Percentiles rank a stretch among this genome's conserved stretches.
Conservation (phyloP, 768 basidiomycete genomes). For the Podaxis pistillaris region DNA sequence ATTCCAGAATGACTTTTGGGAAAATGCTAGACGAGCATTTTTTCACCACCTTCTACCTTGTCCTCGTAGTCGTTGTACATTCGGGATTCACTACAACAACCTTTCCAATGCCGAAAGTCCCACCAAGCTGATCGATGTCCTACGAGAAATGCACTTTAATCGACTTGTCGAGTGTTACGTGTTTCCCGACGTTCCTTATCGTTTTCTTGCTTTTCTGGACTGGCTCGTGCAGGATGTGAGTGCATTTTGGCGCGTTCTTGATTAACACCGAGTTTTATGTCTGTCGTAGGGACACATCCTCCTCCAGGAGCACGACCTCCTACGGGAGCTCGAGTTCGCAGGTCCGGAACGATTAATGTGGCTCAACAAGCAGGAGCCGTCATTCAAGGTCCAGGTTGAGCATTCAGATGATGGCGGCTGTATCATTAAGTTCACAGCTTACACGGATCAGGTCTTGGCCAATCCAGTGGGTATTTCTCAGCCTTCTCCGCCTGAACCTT, state of each 20-base stretch:
- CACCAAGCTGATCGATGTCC: not conserved
- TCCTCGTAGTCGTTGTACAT: not conserved
- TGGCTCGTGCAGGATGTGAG: not conserved
- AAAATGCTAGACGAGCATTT: not conserved
- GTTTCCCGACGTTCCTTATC: not conserved
- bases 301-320: not conserved
- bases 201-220: not conserved
- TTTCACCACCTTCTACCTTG: not conserved
- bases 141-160: not conserved
- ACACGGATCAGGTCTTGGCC: not conserved
- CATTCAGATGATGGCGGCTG: not conserved
- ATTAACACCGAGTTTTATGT: not conserved
- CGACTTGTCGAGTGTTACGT: not conserved
- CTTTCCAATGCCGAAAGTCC: not conserved
- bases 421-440: not conserved
- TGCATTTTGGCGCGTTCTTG: not conserved
- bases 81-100: not conserved
- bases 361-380: not conserved
- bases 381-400: not conserved
- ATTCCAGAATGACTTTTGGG: not conserved
- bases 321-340: not conserved
- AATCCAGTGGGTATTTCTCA: not conserved
- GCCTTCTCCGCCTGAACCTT: not conserved
- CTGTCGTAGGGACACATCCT: not conserved
- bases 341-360: not conserved